Conservation (phyloP, 83 land plant species). For the Diphasiastrum complanatum region DNA sequence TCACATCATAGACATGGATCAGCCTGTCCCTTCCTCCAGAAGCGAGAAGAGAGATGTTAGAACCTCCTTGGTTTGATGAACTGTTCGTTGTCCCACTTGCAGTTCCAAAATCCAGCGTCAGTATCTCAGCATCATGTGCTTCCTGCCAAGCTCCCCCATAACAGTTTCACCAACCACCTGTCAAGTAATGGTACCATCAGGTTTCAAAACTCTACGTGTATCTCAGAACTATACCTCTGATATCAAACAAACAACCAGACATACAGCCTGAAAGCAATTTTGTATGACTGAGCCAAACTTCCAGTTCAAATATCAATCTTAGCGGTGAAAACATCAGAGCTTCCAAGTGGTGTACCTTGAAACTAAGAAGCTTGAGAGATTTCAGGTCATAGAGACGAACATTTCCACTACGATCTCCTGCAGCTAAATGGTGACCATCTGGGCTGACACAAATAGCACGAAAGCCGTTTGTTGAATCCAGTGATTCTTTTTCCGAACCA, state of each 20-base stretch:
- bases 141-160: not conserved
- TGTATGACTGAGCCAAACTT: too few relatives aligned
- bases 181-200: constrained; percentile 4
- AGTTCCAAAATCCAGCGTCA: not conserved
- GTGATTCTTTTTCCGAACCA: too few relatives aligned
- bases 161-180: not conserved
- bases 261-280: too few relatives aligned
- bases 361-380: not conserved
- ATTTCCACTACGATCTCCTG: constrained; percentile 11
- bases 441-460: constrained; percentile 7
- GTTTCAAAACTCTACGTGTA: too few relatives aligned
- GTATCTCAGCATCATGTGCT: constrained; percentile 14
- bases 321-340: too few relatives aligned
- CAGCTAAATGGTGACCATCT: constrained; percentile 2
- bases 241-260: not conserved
- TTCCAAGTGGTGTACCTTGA: constrained; percentile 7
- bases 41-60: constrained; percentile 1
- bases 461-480: constrained; percentile 1
- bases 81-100: not conserved
- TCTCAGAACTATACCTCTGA: not conserved
- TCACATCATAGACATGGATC: constrained; percentile 9
- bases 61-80: not conserved
- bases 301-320: too few relatives aligned
- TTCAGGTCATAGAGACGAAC: constrained; percentile 8
- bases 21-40: constrained; percentile 12